Evolutionary conservation across 2,329 filamentous ascomycete genomes (phyloP).

Genomic region (Tolypocladium sp.): DNA sequence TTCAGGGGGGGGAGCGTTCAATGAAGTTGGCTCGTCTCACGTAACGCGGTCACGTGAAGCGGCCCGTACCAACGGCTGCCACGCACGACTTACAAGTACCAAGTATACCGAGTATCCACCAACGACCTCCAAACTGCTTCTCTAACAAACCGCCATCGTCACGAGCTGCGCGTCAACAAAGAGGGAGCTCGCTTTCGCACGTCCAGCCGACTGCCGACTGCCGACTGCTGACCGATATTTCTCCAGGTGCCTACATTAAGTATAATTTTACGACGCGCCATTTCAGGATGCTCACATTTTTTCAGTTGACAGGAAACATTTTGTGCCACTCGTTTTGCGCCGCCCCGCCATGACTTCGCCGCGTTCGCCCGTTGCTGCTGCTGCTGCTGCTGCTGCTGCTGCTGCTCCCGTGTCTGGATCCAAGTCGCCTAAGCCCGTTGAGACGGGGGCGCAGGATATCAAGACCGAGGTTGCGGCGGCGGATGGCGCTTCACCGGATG

Average conservation of each 20-base stretch:
- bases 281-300: slow-evolving; percentile 26
- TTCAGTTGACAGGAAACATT: not conserved
- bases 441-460: slow-evolving; percentile 5
- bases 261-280: slow-evolving; percentile 20
- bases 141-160: not conserved
- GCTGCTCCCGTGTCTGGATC: slow-evolving; percentile 5
- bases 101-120: not conserved
- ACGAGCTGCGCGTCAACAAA: not conserved
- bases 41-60: not conserved
- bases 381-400: not conserved
- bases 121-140: not conserved
- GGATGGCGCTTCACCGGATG: not conserved
- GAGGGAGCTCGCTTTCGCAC: not conserved
- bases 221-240: slow-evolving; percentile 10
- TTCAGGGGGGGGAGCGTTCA: too few relatives aligned
- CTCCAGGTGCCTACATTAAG: slow-evolving; percentile 25
- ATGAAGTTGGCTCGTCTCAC: not conserved
- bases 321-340: not conserved
- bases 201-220: not conserved
- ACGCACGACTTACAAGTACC: not conserved
- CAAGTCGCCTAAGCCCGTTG: slow-evolving; percentile 6
- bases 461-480: slow-evolving; percentile 6
- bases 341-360: slow-evolving; percentile 3
- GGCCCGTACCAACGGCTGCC: not conserved
- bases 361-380: slow-evolving; percentile 5